Base-by-base conservation (phyloP, 768 basidiomycete genomes). In the Clavulina sp. region DNA sequence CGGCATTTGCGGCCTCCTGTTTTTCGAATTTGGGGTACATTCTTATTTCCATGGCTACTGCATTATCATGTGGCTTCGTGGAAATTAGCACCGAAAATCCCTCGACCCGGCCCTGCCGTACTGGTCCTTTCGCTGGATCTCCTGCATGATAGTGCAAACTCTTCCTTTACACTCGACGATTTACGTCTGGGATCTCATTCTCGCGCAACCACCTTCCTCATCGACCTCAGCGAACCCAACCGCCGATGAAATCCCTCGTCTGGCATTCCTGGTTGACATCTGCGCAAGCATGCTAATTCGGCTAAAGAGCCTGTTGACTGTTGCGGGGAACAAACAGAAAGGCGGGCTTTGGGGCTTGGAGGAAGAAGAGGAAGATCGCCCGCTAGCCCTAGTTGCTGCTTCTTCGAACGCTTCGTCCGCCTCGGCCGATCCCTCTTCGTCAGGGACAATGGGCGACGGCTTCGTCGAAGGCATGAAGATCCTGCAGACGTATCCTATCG, bases 81-180 rank as follows among this genome's bases (percentile, higher is more conserved):
- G n/a, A n/a, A n/a, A n/a, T n/a, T 9, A 57, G 56, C 50, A 43
- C 21, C 6, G 30, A 30, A 60, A 60, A 30, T 53, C 50, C 6
- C 55, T 60, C 7, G 59, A 58, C 36, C 59, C 59, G 1, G 47
- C 49, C 3, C 21, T 54, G 6, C 59, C 59, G 13, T 60, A 57
- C 49, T 60, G 57, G 36, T 49, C 56, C 4, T 58, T 53, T 48
- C 49, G 57, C 31, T 60, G 59, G 59, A 55, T 60, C 3, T 52
- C 53, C 16, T 57, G 54, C 16, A 36, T 60, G 21, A 54, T 60
- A 24, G 51, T 57, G 4, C 59, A 58, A 41, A 57, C 56, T 33
- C 36, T 58, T 5, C 59, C 57, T 1, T 49, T 58, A 5, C 36
- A 48, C 30, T 13, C 19, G 7, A 31, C 49, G 7, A n/a, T 55